Evolutionary conservation across 2,329 filamentous ascomycete genomes (phyloP), one percentile per base, ranked within the genome.

Genomic region (Trichoderma afroharzianum): DNA sequence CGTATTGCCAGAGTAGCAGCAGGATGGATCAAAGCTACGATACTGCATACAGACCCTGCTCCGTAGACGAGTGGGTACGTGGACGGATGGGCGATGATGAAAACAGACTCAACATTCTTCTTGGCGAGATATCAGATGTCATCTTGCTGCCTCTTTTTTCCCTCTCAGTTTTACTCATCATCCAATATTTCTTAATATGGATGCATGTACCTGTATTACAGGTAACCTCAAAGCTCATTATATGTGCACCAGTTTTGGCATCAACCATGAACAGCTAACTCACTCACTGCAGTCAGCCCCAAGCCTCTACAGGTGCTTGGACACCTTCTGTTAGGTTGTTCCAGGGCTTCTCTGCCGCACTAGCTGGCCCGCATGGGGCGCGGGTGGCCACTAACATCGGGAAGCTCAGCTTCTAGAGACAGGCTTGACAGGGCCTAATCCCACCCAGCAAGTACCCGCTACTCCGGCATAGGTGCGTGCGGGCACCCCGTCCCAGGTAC

Each of bases 331-430:
- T 18, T 39, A 5, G 11, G 32, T 33, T 43, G 39, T 26, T 50
- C 47, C 47, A 66, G 63, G 36, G 55, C 36, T 30, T 32, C 55
- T 32, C n/a, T 47, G 28, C 36, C 33, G 66, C 66, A 30, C 66
- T 68, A 68, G 33, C 33, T 36, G 33, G 33, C 33, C 33, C 33
- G 33, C 33, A 36, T 36, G 33, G 33, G 33, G 33, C 33, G 33
- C 33, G 33, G 33, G 33, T 36, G 33, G 33, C n/a, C 66, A 53
- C 66, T 68, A 68, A 53, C 59, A 61, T 26, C 66, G n/a, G 55
- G 66, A 36, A 68, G 66, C 36, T 61, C 36, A 61, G 55, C 53
- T 47, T 68, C 57, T 30, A 69, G 12, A 67, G 32, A 28, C 63
- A 32, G 63, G 63, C 2, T 43, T 43, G 39, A 43, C 39, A 43